Evolutionary conservation across 805 yeast genomes (phyloP).

Genomic region (Lachancea waltii): DNA sequence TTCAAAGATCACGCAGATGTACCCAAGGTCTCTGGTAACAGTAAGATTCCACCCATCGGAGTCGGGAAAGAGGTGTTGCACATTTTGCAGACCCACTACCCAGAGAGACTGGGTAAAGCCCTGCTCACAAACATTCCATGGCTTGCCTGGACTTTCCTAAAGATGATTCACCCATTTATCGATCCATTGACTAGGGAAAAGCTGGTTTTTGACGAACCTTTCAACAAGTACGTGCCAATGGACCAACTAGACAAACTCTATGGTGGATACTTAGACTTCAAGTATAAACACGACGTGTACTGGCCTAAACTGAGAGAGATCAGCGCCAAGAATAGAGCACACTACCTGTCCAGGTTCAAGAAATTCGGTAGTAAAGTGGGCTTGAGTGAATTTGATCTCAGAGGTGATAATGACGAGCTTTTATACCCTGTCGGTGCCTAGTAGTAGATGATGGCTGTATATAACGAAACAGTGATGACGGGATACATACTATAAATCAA

Average conservation of each 20-base stretch:
- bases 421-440: conserved; percentile 20
- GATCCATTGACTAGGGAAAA: conserved; percentile 94
- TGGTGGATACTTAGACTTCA: conserved; percentile 82
- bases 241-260: conserved; percentile 78
- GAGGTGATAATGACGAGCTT: conserved; percentile 39
- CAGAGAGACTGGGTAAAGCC: conserved; percentile 93
- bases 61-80: conserved; percentile 88
- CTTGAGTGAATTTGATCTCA: conserved; percentile 72
- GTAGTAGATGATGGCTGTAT: no score
- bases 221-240: conserved; percentile 70
- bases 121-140: conserved; percentile 88
- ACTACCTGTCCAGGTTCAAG: conserved; percentile 61
- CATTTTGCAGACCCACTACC: conserved; percentile 94
- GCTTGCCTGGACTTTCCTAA: conserved; percentile 87
- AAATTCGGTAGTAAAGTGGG: conserved; percentile 70
- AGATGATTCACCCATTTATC: conserved; percentile 88
- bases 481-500: not conserved
- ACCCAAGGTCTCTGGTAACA: conserved; percentile 47
- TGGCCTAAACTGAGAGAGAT: conserved; percentile 67
- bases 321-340: conserved; percentile 51
- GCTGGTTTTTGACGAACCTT: conserved; percentile 85
- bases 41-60: conserved; percentile 81
- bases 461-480: conserved; percentile 1
- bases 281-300: conserved; percentile 70
- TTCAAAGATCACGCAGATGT: conserved; percentile 65